These are phyloP conservation scores for Mucor racemosus DNA, from an alignment of 371 early-diverging fungal genomes.

Conservation along the genomic window DNA sequence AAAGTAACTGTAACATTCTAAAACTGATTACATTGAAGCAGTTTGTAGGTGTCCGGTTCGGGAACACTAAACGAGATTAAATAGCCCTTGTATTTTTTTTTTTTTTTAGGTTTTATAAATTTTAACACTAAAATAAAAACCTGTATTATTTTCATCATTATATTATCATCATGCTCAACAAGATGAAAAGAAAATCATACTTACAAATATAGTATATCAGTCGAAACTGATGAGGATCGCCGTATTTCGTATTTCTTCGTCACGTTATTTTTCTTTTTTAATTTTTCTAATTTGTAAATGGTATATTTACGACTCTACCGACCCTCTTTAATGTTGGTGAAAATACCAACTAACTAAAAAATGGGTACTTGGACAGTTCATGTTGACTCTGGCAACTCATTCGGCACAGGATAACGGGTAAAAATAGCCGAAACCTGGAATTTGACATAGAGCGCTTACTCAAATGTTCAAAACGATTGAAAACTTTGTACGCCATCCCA, in stretches of 20 bases:
- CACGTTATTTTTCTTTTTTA: not conserved
- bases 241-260: not conserved
- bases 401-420: constrained; percentile 29
- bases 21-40: no score
- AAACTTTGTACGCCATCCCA: constrained; percentile 10
- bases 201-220: not conserved
- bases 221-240: not conserved
- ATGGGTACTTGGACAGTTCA: constrained; percentile 32
- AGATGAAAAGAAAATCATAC: not conserved
- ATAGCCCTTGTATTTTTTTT: constrained; percentile 14
- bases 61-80: not conserved
- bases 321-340: constrained; percentile 22
- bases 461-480: constrained; percentile 1
- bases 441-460: constrained; percentile 36
- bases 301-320: constrained; percentile 30
- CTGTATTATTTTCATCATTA: not conserved
- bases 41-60: not conserved
- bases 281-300: constrained; percentile 3
- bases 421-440: constrained; percentile 26
- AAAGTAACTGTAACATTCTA: no score
- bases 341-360: constrained; percentile 16
- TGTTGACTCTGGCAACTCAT: constrained; percentile 27
- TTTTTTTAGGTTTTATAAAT: not conserved
- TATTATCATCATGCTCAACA: constrained; percentile 5
- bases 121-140: not conserved